Percentiles rank a stretch among this genome's conserved stretches.
Conservation (phyloP, 108 stramenopile genomes). For the Epithemia pelagica region DNA sequence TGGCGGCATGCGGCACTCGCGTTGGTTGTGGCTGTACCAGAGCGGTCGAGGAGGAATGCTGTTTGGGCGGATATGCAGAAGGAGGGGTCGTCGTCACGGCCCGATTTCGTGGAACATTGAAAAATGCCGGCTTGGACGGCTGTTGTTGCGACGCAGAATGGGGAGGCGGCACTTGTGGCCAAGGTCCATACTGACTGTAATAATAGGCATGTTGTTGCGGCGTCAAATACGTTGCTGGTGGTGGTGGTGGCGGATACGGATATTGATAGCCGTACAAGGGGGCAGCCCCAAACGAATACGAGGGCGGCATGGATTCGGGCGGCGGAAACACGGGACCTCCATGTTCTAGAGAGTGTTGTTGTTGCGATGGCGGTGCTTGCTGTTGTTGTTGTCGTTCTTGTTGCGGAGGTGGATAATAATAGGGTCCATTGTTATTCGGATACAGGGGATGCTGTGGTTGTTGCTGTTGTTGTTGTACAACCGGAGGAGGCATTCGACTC, state of each 20-base stretch:
- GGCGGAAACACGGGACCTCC: too few species aligned
- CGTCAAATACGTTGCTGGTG: conserved; percentile 5
- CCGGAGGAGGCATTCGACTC: neutral
- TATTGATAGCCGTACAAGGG: conserved; percentile 9
- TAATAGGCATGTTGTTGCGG: conserved; percentile 20
- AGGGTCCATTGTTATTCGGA: neutral
- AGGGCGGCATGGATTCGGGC: neutral
- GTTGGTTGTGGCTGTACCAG: conserved; percentile 29
- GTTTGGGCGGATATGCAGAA: conserved; percentile 1
- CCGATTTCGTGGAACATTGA: neutral
- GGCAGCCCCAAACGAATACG: neutral
- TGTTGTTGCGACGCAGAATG: conserved; percentile 15
- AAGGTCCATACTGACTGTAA: conserved; percentile 22
- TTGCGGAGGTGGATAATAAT: conserved; percentile 2
- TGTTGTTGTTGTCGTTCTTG: conserved; percentile 14
- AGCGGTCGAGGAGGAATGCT: conserved; percentile 19
- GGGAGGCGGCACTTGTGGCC: conserved; percentile 18
- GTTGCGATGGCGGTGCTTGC: conserved; percentile 20
- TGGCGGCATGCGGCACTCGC: conserved; percentile 26
- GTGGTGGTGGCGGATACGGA: conserved; percentile 17
- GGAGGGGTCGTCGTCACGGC: too few species aligned
- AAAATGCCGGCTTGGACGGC: conserved; percentile 8
- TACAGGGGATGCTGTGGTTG: neutral
- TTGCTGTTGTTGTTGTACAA: neutral
- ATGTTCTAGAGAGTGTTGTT: too few species aligned